Percentiles rank a stretch among this genome's conserved stretches.
Evolutionary conservation across 1,139 yeast genomes (phyloP).

Genomic region (Diutina neorugosa): DNA sequence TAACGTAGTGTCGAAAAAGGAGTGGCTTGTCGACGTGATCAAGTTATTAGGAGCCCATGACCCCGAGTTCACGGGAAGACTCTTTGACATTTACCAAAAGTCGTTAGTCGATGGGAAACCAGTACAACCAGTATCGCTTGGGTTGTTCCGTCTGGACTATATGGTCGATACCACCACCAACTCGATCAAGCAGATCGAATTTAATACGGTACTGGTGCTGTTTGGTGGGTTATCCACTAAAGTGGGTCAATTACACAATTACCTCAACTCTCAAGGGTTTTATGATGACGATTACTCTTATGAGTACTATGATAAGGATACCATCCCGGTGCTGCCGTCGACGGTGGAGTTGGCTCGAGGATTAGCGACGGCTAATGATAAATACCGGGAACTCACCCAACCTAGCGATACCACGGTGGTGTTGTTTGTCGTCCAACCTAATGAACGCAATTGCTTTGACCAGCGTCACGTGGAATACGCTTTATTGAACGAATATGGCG

Average conservation of each 20-base stretch:
- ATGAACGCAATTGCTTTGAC: constrained; percentile 82
- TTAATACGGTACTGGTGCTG: constrained; percentile 90
- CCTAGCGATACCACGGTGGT: constrained; percentile 36
- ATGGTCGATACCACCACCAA: constrained; percentile 43
- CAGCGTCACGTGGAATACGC: constrained; percentile 76
- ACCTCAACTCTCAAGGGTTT: constrained; percentile 42
- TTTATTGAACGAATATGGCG: constrained; percentile 41
- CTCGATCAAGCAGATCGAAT: constrained; percentile 81
- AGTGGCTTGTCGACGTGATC: constrained; percentile 53
- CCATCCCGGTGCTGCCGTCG: constrained; percentile 60
- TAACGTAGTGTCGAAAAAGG: constrained; percentile 38
- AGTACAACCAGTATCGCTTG: constrained; percentile 61
- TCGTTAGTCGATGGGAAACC: constrained; percentile 37
- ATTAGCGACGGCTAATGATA: constrained; percentile 50
- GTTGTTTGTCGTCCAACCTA: constrained; percentile 70
- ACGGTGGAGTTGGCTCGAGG: constrained; percentile 53
- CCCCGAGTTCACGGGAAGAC: constrained; percentile 66
- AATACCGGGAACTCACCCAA: constrained; percentile 22
- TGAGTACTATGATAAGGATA: constrained; percentile 31
- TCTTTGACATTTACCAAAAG: constrained; percentile 46
- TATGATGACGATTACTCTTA: constrained; percentile 30
- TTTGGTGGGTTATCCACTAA: constrained; percentile 84
- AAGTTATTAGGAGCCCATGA: constrained; percentile 48
- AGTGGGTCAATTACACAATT: constrained; percentile 66
- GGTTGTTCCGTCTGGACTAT: constrained; percentile 85